phyloP scores from a whole-genome alignment of 164 flowering plant genomes.

The Berberis thunbergii region DNA sequence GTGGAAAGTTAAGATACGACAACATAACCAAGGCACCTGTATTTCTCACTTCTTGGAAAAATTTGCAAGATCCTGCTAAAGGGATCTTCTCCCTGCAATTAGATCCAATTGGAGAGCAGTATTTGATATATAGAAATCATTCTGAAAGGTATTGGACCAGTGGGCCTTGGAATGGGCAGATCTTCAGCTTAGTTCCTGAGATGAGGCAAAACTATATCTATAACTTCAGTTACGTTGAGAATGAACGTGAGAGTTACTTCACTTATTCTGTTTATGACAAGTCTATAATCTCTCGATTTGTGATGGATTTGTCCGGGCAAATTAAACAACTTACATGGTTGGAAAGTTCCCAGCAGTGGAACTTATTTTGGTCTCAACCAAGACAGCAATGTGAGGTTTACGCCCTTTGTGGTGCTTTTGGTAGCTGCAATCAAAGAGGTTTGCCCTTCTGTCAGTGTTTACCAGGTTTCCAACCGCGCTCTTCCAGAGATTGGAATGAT shows the following conservation, averaged over 20 bases:
- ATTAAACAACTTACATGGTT: constrained; percentile 13
- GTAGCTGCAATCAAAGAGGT: constrained; percentile 8
- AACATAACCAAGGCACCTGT: constrained; percentile 26
- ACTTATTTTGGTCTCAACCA: constrained; percentile 21
- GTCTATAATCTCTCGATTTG: constrained; percentile 8
- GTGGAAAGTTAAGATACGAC: constrained; percentile 30
- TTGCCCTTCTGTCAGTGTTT: constrained; percentile 13
- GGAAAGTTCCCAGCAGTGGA: constrained; percentile 5
- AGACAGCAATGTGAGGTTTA: constrained; percentile 10
- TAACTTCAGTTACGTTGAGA: constrained; percentile 10
- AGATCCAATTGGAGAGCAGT: constrained; percentile 4
- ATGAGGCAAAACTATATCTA: constrained; percentile 6
- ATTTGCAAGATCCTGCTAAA: constrained; percentile 48
- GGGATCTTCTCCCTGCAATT: constrained; percentile 23
- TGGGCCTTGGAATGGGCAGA: constrained; percentile 14
- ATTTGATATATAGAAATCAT: constrained; percentile 1
- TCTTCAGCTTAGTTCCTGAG: constrained; percentile 14
- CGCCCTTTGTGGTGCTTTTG: constrained; percentile 21
- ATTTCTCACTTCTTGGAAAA: constrained; percentile 56
- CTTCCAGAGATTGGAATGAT: constrained; percentile 11
- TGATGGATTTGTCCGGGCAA: constrained; percentile 19
- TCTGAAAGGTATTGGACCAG: constrained; percentile 13
- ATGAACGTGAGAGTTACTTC: constrained; percentile 7
- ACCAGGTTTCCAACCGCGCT: constrained; percentile 12
- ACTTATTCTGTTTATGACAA: background rate